Evolutionary conservation across 352 stramenopile species (phyloP), one percentile per base, ranked within the genome.

Genomic region (Pythium myriotylum): DNA sequence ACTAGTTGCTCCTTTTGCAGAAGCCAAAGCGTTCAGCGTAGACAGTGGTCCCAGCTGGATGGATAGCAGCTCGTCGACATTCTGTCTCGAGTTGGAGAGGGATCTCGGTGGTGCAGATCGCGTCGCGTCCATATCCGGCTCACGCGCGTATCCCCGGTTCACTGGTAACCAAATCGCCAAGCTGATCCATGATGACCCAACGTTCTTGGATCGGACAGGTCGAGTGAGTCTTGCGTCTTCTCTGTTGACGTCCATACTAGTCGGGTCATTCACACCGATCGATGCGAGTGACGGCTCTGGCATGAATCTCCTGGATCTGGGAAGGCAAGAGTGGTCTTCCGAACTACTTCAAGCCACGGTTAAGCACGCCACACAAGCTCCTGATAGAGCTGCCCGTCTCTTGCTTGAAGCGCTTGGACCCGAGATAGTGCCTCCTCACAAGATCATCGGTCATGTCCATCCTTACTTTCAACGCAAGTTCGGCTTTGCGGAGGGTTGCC

Each of bases 231-330:
- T 89, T 10, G 75, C 85, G 8, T 92, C 83, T 16, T 92, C 83
- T 0, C 78, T 91, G 71, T 52, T 95, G 37, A 92, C 87, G 19
- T 93, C 84, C 33, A 57, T 94, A 19, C 42, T 95, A 17, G 70
- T 71, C 13, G 86, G 88, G 2, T 61, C 77, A n/a, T 91, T 78
- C 56, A 73, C 81, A 27, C 50, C 78, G 9, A 88, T 95, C 32
- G 88, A 96, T 26, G 75, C 82, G 27, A 93, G 83, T 48, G 88
- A 95, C 57, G 84, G 74, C 24, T 90, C 79, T 0, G 88, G 86
- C 1, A 95, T 95, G 86, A 94, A 95, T 53, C 64, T 96, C 12
- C 73, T 95, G 24, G 79, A 95, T 52, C 65, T 96, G 4, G 63
- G 68, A 4, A 61, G 77, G 5, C 62, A 74, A 7, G 51, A 83